Evolutionary conservation across 331 rosid species (phyloP), one percentile per base, ranked within the genome.

Genomic region (Arachis monticola): DNA sequence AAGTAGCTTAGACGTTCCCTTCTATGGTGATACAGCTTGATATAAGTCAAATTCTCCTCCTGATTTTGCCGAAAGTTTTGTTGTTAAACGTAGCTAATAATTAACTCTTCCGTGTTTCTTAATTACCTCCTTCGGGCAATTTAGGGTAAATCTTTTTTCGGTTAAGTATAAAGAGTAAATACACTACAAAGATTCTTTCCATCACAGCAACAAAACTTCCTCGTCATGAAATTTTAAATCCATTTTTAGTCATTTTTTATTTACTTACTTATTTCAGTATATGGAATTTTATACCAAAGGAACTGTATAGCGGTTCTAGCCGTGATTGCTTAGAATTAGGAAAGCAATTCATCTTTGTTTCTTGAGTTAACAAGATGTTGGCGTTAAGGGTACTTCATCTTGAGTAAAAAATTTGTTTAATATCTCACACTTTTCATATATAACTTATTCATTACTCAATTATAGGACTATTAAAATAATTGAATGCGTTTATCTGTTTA

Each of bases 1-100:
- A 50, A 76, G 80, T 76, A 46, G 80, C 74, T 76, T 76, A 50
- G 48, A 69, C 75, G 47, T 69, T 60, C 69, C 69, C 67, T 2
- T 58, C 62, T 51, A 40, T 9, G 22, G 64, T 51, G 46, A 32
- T 32, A 30, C 35, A 76, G 59, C 55, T 59, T 59, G 47, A 11
- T 58, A 58, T 13, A 46, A 27, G 58, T 27, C 42, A 48, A 77
- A 17, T 61, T 77, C 40, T 77, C 55, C 7, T 77, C 60, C 57
- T 32, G 27, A 30, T 22, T 22, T 69, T 27, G 58, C 76, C 41
- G n/a, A 51, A 77, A 77, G 75, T 68, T 77, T 69, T 60, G 76
- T 69, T 77, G 8, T 60, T 40, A 69, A 69, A 51, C 62, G 47
- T 69, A 60, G 64, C 64, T 48, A 61, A 77, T 70, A 77, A 77